A percentile compares a stretch with the other conserved stretches of the same genome.
Evolutionary conservation across 768 basidiomycete genomes (phyloP).

Genomic region (Lentinula sp.): DNA sequence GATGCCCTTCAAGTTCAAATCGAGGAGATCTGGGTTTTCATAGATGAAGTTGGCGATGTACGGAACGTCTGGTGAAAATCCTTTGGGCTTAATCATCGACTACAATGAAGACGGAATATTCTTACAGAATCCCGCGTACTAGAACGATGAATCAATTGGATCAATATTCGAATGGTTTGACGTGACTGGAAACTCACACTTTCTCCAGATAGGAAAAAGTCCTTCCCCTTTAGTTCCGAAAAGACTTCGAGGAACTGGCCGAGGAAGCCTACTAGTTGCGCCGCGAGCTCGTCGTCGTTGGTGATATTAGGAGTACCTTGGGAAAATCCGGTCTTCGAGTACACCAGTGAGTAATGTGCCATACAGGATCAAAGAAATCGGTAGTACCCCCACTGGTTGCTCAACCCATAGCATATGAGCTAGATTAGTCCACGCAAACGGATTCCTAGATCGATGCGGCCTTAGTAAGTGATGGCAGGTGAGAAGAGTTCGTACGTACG

Average conservation of each 20-base stretch:
- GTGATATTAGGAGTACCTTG: slow-evolving; percentile 59
- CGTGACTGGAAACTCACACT: slow-evolving; percentile 45
- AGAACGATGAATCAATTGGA: background rate
- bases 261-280: slow-evolving; percentile 53
- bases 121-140: slow-evolving; percentile 76
- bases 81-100: slow-evolving; percentile 1
- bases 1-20: slow-evolving; percentile 49
- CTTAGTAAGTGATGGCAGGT: slow-evolving; percentile 22
- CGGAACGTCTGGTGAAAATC: slow-evolving; percentile 23
- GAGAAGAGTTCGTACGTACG: slow-evolving; percentile 10
- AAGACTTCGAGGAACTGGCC: slow-evolving; percentile 76
- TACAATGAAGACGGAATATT: background rate
- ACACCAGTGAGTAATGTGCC: background rate
- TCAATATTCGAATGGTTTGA: background rate
- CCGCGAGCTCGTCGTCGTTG: slow-evolving; percentile 54
- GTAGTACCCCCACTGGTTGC: slow-evolving; percentile 58
- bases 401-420: slow-evolving; percentile 65
- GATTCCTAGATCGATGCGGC: slow-evolving; percentile 37
- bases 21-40: slow-evolving; percentile 50
- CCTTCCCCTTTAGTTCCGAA: slow-evolving; percentile 66
- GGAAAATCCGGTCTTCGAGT: slow-evolving; percentile 55
- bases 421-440: slow-evolving; percentile 66
- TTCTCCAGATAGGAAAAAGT: slow-evolving; percentile 65
- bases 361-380: background rate
- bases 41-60: slow-evolving; percentile 72